A percentile compares a stretch with the other conserved stretches of the same genome.
These are phyloP conservation scores for Zygosaccharomyces pseudorouxii DNA, from an alignment of 805 yeast genomes.

Conservation along the genomic window DNA sequence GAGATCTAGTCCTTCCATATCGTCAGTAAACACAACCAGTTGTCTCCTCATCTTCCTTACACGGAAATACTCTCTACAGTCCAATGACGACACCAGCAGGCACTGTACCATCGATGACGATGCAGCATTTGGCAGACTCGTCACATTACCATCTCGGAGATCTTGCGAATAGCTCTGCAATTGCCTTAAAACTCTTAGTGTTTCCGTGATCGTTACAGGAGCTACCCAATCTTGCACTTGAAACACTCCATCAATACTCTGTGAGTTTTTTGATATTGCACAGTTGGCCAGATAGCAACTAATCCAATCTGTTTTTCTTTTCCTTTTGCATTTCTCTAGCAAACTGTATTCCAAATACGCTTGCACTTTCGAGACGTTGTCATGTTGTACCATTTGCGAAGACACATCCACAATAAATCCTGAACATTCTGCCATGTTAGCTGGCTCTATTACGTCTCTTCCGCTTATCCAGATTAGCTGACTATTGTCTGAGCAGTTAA, in stretches of 20 bases:
- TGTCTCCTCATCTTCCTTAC: slow-evolving; percentile 24
- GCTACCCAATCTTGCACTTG: slow-evolving; percentile 21
- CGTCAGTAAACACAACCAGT: slow-evolving; percentile 28
- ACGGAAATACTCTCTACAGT: slow-evolving; percentile 23
- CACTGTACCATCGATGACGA: slow-evolving; percentile 19
- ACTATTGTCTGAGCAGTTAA: not conserved
- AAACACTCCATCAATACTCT: slow-evolving; percentile 21
- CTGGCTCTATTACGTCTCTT: not conserved
- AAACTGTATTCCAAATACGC: slow-evolving; percentile 29
- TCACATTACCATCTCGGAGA: not conserved
- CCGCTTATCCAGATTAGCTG: not conserved
- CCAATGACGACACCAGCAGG: slow-evolving; percentile 24
- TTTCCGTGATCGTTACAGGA: slow-evolving; percentile 19
- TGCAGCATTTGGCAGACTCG: not conserved
- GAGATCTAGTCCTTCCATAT: slow-evolving; percentile 24
- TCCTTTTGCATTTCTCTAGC: slow-evolving; percentile 25
- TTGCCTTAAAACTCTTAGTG: slow-evolving; percentile 9
- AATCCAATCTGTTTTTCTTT: slow-evolving; percentile 32
- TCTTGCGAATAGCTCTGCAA: slow-evolving; percentile 11
- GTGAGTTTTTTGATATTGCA: slow-evolving; percentile 15
- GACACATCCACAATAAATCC: slow-evolving; percentile 29
- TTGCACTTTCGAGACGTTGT: slow-evolving; percentile 14
- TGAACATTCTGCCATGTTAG: slow-evolving; percentile 20
- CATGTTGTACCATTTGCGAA: slow-evolving; percentile 16
- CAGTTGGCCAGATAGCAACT: slow-evolving; percentile 23